phyloP scores from a whole-genome alignment of 1,139 yeast genomes.

The Meyerozyma smithsonii region DNA sequence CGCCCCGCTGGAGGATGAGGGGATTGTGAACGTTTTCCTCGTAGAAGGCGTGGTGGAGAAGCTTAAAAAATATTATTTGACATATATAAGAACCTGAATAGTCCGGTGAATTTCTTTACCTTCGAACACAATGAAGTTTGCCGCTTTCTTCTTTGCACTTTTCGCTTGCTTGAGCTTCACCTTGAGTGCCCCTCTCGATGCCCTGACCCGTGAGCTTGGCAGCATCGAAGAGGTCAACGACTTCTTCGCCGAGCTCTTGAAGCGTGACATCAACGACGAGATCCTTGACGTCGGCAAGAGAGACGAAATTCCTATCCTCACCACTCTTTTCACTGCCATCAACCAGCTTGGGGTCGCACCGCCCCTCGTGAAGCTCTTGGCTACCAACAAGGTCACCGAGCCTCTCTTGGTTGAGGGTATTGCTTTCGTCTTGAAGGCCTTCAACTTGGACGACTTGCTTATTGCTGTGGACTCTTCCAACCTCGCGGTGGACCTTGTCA shows the following conservation, averaged over 20 bases:
- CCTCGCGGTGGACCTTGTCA: slow-evolving; percentile 24
- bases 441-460: slow-evolving; percentile 19
- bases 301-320: slow-evolving; percentile 11
- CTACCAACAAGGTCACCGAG: slow-evolving; percentile 20
- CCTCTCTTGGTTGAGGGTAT: slow-evolving; percentile 18
- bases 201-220: background rate
- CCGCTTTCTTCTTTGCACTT: background rate
- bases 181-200: slow-evolving; percentile 3
- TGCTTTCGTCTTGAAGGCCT: slow-evolving; percentile 19
- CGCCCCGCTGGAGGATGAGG: too few relatives aligned
- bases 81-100: background rate
- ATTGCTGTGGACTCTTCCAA: slow-evolving; percentile 22
- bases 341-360: slow-evolving; percentile 26
- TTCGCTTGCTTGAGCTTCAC: slow-evolving; percentile 2
- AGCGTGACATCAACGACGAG: background rate
- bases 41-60: background rate
- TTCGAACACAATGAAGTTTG: slow-evolving; percentile 1
- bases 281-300: background rate
- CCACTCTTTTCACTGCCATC: slow-evolving; percentile 22
- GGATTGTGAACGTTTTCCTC: too few relatives aligned
- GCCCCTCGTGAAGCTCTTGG: slow-evolving; percentile 18
- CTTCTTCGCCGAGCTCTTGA: background rate
- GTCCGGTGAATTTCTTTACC: background rate
- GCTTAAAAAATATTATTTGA: background rate
- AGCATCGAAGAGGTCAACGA: background rate